Evolutionary conservation across 768 basidiomycete genomes (phyloP).

Genomic region (Podaxis sp.): DNA sequence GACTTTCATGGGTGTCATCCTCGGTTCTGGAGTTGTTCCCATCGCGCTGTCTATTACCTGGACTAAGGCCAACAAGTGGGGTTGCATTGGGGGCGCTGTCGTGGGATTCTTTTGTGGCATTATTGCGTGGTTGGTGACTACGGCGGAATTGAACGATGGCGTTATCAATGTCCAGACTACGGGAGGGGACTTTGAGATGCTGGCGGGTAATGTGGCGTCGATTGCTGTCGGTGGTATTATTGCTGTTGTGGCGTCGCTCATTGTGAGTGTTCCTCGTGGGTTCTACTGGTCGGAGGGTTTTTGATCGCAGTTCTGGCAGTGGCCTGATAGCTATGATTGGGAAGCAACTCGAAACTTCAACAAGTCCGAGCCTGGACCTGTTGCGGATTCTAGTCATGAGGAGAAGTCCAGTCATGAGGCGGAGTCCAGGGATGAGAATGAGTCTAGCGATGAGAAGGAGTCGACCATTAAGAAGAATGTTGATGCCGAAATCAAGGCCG

Average conservation of each 20-base stretch:
- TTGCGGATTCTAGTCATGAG: constrained; percentile 20
- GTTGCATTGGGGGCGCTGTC: constrained; percentile 75
- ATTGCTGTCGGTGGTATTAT: constrained; percentile 82
- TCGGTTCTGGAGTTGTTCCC: constrained; percentile 84
- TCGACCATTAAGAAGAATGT: constrained; percentile 41
- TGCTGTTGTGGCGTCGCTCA: constrained; percentile 40
- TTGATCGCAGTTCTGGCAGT: constrained; percentile 35
- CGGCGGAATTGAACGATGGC: constrained; percentile 65
- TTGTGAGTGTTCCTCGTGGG: background rate
- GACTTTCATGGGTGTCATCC: constrained; percentile 88
- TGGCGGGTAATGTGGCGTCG: constrained; percentile 87
- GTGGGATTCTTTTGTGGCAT: constrained; percentile 69
- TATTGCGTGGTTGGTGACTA: constrained; percentile 84
- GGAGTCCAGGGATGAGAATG: too few relatives aligned
- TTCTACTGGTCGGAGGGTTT: background rate
- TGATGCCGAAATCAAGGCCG: constrained; percentile 20
- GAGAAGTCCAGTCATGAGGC: background rate
- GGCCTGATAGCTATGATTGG: constrained; percentile 85
- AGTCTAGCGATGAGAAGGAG: constrained; percentile 18
- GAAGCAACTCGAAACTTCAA: constrained; percentile 80
- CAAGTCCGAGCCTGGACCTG: constrained; percentile 21
- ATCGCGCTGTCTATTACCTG: constrained; percentile 87
- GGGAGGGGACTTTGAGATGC: constrained; percentile 65
- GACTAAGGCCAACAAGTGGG: constrained; percentile 83
- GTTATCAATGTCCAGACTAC: constrained; percentile 70